phyloP scores from a whole-genome alignment of 805 yeast genomes.

The Yarrowia phangngaensis region DNA sequence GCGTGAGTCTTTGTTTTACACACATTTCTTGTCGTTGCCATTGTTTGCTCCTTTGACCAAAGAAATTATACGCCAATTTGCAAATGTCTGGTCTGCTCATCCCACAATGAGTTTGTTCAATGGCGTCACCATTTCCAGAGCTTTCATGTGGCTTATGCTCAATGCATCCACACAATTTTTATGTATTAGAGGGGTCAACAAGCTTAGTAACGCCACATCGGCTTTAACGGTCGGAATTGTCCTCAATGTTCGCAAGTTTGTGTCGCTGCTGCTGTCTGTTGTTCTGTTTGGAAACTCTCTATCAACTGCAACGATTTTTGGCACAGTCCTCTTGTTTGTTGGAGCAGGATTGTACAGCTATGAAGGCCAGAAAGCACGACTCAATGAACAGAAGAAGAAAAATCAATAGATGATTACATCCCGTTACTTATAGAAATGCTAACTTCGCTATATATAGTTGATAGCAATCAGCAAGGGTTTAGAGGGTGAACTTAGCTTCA shows the following conservation, averaged over 20 bases:
- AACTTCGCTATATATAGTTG: no score
- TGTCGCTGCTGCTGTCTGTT: slow-evolving; percentile 56
- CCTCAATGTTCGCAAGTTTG: slow-evolving; percentile 57
- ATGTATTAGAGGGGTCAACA: slow-evolving; percentile 67
- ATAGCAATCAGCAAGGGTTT: no score
- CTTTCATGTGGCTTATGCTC: slow-evolving; percentile 38
- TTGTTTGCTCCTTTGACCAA: slow-evolving; percentile 45
- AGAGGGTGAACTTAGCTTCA: no score
- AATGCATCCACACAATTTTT: slow-evolving; percentile 55
- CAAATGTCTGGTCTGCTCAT: slow-evolving; percentile 23
- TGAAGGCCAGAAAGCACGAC: slow-evolving; percentile 7
- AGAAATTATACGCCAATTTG: slow-evolving; percentile 39
- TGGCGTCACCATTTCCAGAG: slow-evolving; percentile 33
- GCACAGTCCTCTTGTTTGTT: slow-evolving; percentile 50
- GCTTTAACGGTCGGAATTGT: slow-evolving; percentile 63
- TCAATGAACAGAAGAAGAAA: background rate
- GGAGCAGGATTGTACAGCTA: slow-evolving; percentile 45
- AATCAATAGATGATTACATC: no score
- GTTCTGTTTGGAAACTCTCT: slow-evolving; percentile 49
- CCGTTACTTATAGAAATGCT: no score
- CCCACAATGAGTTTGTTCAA: slow-evolving; percentile 28
- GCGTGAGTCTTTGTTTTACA: slow-evolving; percentile 62
- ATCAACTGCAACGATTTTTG: slow-evolving; percentile 43
- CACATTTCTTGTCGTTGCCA: slow-evolving; percentile 55
- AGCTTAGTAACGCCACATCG: slow-evolving; percentile 53